phyloP scores from a whole-genome alignment of 441 rosid species.

The Populus trichocarpa region DNA sequence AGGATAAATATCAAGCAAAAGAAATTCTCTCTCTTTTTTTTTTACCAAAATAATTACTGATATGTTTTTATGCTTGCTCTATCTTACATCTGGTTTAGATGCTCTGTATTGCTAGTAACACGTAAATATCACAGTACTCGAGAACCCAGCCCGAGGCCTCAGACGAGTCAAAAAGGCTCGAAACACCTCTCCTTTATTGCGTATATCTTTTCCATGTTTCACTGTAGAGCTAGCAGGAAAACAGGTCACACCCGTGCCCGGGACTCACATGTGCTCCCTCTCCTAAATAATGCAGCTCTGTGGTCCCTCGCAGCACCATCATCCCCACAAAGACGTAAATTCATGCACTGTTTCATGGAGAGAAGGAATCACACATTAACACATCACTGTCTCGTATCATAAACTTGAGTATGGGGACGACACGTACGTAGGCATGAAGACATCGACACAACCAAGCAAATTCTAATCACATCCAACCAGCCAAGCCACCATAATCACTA shows the following conservation, averaged over 20 bases:
- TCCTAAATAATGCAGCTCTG: slow-evolving; percentile 15
- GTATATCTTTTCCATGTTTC: not conserved
- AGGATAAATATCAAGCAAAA: too few relatives aligned
- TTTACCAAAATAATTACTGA: not conserved
- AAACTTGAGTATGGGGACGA: slow-evolving; percentile 34
- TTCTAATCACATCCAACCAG: slow-evolving; percentile 14
- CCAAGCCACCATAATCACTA: slow-evolving; percentile 5
- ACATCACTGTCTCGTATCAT: slow-evolving; percentile 24
- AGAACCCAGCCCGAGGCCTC: not conserved
- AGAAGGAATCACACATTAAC: slow-evolving; percentile 1
- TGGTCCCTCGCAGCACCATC: slow-evolving; percentile 28
- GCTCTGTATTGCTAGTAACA: not conserved
- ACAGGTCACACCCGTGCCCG: slow-evolving; percentile 3
- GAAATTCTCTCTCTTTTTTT: too few relatives aligned
- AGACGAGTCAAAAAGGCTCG: not conserved
- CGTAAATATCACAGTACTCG: not conserved
- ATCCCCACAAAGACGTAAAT: slow-evolving; percentile 3
- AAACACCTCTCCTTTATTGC: not conserved
- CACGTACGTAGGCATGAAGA: slow-evolving; percentile 32
- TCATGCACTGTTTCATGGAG: slow-evolving; percentile 4
- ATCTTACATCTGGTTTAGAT: not conserved
- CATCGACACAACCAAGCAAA: slow-evolving; percentile 26
- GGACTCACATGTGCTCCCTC: slow-evolving; percentile 12
- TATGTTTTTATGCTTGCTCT: not conserved
- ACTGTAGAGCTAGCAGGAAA: not conserved